Evolutionary conservation across 768 basidiomycete species (phyloP).

Genomic region (Suillus decipiens): DNA sequence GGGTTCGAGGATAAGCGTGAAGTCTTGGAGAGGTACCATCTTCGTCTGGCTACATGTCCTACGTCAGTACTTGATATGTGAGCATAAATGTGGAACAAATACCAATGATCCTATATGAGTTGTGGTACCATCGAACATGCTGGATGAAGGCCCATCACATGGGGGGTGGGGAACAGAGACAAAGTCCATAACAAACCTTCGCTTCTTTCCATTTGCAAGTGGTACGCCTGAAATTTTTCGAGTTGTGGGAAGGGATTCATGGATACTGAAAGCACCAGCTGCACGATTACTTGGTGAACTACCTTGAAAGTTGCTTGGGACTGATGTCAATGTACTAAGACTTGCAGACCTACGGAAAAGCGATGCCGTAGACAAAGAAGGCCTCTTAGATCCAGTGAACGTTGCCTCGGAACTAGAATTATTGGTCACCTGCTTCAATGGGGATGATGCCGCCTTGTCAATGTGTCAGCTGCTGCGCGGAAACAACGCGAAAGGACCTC

Average conservation of each 20-base stretch:
- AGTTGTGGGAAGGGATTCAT: background rate
- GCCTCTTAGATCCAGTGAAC: background rate
- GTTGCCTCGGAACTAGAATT: background rate
- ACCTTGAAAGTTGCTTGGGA: slow-evolving; percentile 22
- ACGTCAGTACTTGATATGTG: background rate
- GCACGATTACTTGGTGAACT: background rate
- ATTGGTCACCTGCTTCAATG: background rate
- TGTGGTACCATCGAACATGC: background rate
- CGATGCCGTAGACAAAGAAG: background rate
- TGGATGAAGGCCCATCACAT: slow-evolving; percentile 2
- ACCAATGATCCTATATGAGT: background rate
- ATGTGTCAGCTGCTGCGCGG: background rate
- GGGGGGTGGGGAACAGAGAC: background rate
- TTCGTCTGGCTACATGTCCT: background rate
- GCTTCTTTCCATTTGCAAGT: background rate
- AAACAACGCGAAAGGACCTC: slow-evolving; percentile 6
- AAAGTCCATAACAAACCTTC: slow-evolving; percentile 3
- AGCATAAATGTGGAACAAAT: background rate
- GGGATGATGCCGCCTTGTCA: background rate
- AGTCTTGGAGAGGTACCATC: background rate
- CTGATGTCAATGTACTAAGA: slow-evolving; percentile 33
- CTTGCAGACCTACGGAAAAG: slow-evolving; percentile 4
- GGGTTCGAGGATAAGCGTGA: background rate
- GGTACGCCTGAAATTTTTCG: background rate
- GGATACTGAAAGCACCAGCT: background rate